Conservation (phyloP, 2,329 filamentous ascomycete species). For the Diaporthe citriasiana region DNA sequence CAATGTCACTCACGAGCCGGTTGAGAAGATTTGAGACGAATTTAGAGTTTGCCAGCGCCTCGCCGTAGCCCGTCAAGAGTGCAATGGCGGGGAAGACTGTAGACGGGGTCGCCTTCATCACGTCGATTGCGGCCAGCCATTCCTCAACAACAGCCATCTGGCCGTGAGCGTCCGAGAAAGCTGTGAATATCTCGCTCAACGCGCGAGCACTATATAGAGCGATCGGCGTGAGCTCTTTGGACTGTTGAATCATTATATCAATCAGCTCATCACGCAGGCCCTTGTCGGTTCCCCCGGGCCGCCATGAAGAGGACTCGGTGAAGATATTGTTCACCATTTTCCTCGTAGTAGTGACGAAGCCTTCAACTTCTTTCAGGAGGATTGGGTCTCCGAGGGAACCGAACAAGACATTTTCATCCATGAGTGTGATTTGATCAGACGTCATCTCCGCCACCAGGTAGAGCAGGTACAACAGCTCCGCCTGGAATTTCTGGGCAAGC, state of each 20-base stretch:
- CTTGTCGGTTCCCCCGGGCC: slow-evolving; percentile 46
- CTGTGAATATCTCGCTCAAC: slow-evolving; percentile 64
- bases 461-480: slow-evolving; percentile 67
- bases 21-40: slow-evolving; percentile 68
- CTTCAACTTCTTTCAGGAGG: slow-evolving; percentile 57
- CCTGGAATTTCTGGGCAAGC: slow-evolving; percentile 58
- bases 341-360: slow-evolving; percentile 58
- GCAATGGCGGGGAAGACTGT: slow-evolving; percentile 65
- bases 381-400: slow-evolving; percentile 54
- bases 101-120: slow-evolving; percentile 62
- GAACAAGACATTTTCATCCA: slow-evolving; percentile 63
- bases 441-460: slow-evolving; percentile 65
- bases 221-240: slow-evolving; percentile 57
- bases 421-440: slow-evolving; percentile 66
- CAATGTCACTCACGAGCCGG: slow-evolving; percentile 72
- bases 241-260: slow-evolving; percentile 59
- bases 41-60: slow-evolving; percentile 63
- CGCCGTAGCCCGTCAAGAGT: slow-evolving; percentile 66
- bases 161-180: slow-evolving; percentile 62
- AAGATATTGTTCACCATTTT: slow-evolving; percentile 54
- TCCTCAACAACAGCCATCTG: slow-evolving; percentile 61
- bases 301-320: slow-evolving; percentile 55
- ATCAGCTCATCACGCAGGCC: slow-evolving; percentile 59
- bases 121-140: slow-evolving; percentile 59
- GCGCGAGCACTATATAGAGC: slow-evolving; percentile 68